These are phyloP conservation scores for Spergularia marina DNA, from an alignment of 148 eudicot genomes.

Conservation along the genomic window DNA sequence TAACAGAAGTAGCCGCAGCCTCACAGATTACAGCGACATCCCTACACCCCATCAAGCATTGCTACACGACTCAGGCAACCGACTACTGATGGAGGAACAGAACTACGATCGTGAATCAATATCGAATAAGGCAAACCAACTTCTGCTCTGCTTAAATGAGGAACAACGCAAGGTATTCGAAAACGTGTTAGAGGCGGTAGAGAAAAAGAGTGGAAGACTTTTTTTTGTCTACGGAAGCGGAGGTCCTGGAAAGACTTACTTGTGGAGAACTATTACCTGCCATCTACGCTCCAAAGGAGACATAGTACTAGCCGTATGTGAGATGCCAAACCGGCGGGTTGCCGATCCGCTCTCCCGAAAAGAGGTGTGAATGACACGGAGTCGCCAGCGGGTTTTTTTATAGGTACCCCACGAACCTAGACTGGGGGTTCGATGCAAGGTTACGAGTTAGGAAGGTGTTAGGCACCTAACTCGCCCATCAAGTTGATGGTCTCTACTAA, in stretches of 20 bases:
- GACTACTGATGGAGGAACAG: constrained; percentile 4
- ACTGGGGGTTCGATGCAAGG: too few relatives aligned
- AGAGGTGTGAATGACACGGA: too few relatives aligned
- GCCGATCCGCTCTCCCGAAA: too few relatives aligned
- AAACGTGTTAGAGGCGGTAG: not conserved
- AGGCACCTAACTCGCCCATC: too few relatives aligned
- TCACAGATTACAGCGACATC: not conserved
- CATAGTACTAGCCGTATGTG: not conserved
- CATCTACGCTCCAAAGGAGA: not conserved
- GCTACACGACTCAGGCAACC: not conserved
- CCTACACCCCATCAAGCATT: not conserved
- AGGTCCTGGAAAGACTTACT: constrained; percentile 2
- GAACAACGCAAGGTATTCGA: not conserved
- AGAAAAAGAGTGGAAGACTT: not conserved
- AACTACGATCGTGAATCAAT: not conserved
- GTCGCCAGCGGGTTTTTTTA: too few relatives aligned
- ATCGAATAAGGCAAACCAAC: not conserved
- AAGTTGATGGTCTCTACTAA: too few relatives aligned
- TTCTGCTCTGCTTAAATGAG: not conserved
- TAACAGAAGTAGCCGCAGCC: not conserved
- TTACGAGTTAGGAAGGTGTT: too few relatives aligned
- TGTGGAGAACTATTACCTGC: not conserved
- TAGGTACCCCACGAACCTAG: too few relatives aligned
- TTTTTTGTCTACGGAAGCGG: constrained; percentile 1
- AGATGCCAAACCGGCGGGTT: too few relatives aligned